These are phyloP conservation scores for Cicer judaicum DNA, from an alignment of 306 rosid species.

Conservation along the genomic window DNA sequence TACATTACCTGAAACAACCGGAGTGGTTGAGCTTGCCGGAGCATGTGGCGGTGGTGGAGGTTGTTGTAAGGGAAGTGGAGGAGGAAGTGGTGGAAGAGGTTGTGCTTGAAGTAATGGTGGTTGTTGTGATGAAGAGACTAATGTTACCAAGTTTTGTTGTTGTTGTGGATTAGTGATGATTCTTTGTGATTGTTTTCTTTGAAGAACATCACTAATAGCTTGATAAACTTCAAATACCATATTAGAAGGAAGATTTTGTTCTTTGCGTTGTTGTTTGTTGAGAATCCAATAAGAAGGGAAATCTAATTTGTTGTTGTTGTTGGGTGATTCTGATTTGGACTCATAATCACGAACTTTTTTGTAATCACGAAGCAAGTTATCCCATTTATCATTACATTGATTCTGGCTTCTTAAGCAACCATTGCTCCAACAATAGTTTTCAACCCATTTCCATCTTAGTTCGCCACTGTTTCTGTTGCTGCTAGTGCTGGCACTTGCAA, in stretches of 20 bases:
- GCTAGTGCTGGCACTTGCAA: not conserved
- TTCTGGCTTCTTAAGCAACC: constrained; percentile 70
- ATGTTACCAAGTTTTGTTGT: constrained; percentile 11
- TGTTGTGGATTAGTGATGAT: constrained; percentile 1
- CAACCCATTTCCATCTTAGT: constrained; percentile 74
- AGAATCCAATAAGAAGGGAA: constrained; percentile 63
- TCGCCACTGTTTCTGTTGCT: constrained; percentile 55
- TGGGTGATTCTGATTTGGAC: constrained; percentile 44
- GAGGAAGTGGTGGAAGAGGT: constrained; percentile 34
- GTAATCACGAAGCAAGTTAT: constrained; percentile 68
- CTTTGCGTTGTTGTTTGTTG: constrained; percentile 62
- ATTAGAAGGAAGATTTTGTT: constrained; percentile 61
- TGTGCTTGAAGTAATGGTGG: constrained; percentile 34
- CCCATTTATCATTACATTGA: constrained; percentile 79
- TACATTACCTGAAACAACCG: constrained; percentile 56
- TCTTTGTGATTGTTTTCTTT: constrained; percentile 50
- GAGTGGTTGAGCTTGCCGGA: constrained; percentile 48
- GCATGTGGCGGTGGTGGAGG: constrained; percentile 34
- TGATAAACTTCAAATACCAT: constrained; percentile 59
- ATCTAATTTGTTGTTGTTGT: constrained; percentile 2
- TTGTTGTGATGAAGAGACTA: constrained; percentile 30
- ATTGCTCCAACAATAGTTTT: constrained; percentile 72
- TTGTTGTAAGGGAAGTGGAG: constrained; percentile 15
- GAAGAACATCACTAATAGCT: constrained; percentile 61
- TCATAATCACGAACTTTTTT: constrained; percentile 70